Evolutionary conservation across 2,329 filamentous ascomycete genomes (phyloP).

Genomic region (Neofusicoccum laricinum): DNA sequence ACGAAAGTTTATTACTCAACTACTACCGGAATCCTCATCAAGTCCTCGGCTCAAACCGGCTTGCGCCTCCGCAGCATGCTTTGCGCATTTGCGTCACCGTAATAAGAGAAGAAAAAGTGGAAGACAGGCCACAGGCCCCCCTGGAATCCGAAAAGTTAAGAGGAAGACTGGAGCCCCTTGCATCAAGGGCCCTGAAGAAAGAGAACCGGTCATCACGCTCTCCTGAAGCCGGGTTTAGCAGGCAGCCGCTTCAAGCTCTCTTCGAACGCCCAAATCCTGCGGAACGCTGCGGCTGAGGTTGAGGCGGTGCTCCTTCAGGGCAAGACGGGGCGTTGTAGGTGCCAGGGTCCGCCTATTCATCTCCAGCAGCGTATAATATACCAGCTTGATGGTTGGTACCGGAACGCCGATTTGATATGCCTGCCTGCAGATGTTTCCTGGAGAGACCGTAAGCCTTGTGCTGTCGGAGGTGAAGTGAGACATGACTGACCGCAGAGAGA

Average conservation of each 20-base stretch:
- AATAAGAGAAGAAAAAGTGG: neutral
- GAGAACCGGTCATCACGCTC: neutral
- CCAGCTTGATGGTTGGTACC: slow-evolving; percentile 12
- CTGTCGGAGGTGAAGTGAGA: neutral
- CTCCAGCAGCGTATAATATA: slow-evolving; percentile 6
- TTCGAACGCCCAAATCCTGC: neutral
- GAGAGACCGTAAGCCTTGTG: neutral
- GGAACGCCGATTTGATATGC: slow-evolving; percentile 8
- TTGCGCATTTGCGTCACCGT: neutral
- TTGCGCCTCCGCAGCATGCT: no score
- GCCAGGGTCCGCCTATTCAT: slow-evolving; percentile 3
- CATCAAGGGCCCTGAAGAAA: neutral
- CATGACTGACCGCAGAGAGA: slow-evolving; percentile 22
- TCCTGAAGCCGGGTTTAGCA: neutral
- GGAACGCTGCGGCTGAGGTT: neutral
- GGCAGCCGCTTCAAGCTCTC: neutral
- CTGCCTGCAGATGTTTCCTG: slow-evolving; percentile 8
- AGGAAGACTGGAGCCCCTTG: neutral
- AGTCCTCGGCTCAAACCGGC: no score
- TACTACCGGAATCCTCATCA: no score
- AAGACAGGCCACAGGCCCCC: neutral
- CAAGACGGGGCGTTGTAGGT: neutral
- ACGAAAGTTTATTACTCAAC: neutral
- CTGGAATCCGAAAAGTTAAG: neutral
- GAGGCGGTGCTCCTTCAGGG: neutral